A percentile compares a stretch with the other conserved stretches of the same genome.
Evolutionary conservation across 169 alveolate genomes (phyloP).

Genomic region (Amoebophrya sp.): DNA sequence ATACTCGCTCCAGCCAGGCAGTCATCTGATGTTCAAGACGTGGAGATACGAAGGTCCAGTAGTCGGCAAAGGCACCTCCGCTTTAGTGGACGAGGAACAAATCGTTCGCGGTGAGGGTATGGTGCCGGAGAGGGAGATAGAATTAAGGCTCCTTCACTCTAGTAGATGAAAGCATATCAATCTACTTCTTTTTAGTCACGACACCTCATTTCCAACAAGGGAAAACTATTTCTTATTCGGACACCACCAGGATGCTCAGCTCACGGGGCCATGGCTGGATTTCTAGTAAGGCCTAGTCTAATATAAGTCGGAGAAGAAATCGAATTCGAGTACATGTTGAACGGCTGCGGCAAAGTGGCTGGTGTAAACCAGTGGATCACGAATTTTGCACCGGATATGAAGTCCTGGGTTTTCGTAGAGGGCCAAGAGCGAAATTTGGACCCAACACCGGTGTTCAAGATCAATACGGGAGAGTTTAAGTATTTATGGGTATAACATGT

Average conservation of each 20-base stretch:
- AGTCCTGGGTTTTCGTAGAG: not conserved
- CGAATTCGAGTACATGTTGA: not conserved
- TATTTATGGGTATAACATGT: no score
- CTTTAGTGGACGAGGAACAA: not conserved
- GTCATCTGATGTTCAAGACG: not conserved
- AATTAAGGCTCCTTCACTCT: no score
- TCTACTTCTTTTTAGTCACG: no score
- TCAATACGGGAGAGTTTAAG: not conserved
- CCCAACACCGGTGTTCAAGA: not conserved
- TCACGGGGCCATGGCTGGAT: no score
- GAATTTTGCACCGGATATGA: not conserved
- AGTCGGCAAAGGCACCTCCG: no score
- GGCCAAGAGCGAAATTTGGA: not conserved
- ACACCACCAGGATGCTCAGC: no score
- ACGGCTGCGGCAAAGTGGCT: not conserved
- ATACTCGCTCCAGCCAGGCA: not conserved
- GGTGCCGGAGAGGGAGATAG: not conserved
- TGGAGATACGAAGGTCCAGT: not conserved
- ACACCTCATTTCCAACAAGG: no score
- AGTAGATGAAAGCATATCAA: no score
- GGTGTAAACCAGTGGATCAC: not conserved
- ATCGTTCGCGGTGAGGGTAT: not conserved
- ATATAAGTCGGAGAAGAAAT: not conserved
- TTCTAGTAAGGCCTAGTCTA: no score
- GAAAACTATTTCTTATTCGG: no score